Base-by-base conservation (phyloP, 345 rosid genomes). In the Camelina hispida region DNA sequence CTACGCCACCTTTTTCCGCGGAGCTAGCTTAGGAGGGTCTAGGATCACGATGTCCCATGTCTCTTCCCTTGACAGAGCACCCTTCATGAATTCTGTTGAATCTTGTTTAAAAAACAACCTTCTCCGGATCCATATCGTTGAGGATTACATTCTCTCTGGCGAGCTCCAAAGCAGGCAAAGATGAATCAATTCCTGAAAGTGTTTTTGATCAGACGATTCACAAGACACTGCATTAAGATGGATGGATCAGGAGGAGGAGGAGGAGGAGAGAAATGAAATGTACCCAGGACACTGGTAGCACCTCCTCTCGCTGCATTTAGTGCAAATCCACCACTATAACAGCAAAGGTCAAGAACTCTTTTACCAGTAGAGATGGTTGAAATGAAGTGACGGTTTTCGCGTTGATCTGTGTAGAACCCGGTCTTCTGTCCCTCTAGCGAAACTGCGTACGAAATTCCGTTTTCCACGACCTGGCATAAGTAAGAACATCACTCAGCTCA, bases 1-100 rank as follows among this genome's bases (percentile, higher is more conserved):
- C 30, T 28, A 28, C 30, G 53, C 17, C 81, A 93, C 96, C 98
- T 89, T 87, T 73, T 80, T 86, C 53, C 83, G 78, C 43, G 95
- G 98, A 23, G 95, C 96, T 42, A 94, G 69, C 82, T 94, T 91
- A 23, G 97, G 97, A 75, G 97, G 98, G 82, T 94, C 97, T 66
- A 94, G 79, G 77, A 91, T 82, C 65, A 94, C 89, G 10, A 94
- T 38, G 84, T 90, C 97, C 95, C 98, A 91, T 6, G 83, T 80
- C 74, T 89, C 92, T n/a, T 80, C 86, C 81, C 93, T 88, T 7
- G 85, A 82, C 72, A 88, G 66, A 51, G 97, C 95, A 46, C 59
- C 79, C 87, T 85, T 94, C 97, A 94, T 90, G 78, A 86, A 94
- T 37, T 73, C 86, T 58, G 88, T 84, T 40, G 86, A 91, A 68